Evolutionary conservation across 345 rosid genomes (phyloP), one percentile per base, ranked within the genome.

Genomic region (Brassica cretica): DNA sequence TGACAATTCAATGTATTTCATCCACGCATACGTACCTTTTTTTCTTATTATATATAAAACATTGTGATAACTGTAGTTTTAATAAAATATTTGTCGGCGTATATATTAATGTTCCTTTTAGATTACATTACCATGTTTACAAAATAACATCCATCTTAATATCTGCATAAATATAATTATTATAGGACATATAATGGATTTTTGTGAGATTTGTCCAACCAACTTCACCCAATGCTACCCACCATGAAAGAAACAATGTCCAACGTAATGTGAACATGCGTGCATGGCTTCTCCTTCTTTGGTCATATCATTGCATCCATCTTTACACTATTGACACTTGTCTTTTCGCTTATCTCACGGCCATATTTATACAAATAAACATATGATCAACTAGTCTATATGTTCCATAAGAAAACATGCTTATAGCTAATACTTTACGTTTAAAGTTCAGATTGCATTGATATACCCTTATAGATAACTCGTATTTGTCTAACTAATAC

Each of bases 201-300:
- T 70, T 73, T 84, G 64, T 61, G 77, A 70, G 75, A 79, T 81
- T 58, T 74, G 86, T 58, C 94, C 97, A 92, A 90, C 98, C 89
- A 94, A 96, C 93, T 90, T 88, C 93, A 94, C 90, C 98, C 90
- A 90, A 88, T 88, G 86, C 91, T 85, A 93, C 90, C 98, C 81
- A 89, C 94, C 92, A 74, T 71, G 82, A 81, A 74, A 68, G 82
- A 81, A 80, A 75, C 79, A 79, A 56, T 71, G 80, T 72, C 80
- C 72, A 70, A 78, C 76, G 61, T 59, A 60, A 78, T 79, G 72
- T 63, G 71, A 88, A 83, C 82, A 76, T 68, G 80, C 83, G 63
- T 75, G 63, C 79, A 80, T 64, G 68, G 62, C 72, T 55, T 70
- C 62, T 68, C 27, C 59, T 51, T 72, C 14, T 18, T 71, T 72